Percentiles rank a stretch among this genome's conserved stretches.
These are phyloP conservation scores for Hypoxylon rubiginosum DNA, from an alignment of 2,329 filamentous ascomycete species.

Conservation along the genomic window DNA sequence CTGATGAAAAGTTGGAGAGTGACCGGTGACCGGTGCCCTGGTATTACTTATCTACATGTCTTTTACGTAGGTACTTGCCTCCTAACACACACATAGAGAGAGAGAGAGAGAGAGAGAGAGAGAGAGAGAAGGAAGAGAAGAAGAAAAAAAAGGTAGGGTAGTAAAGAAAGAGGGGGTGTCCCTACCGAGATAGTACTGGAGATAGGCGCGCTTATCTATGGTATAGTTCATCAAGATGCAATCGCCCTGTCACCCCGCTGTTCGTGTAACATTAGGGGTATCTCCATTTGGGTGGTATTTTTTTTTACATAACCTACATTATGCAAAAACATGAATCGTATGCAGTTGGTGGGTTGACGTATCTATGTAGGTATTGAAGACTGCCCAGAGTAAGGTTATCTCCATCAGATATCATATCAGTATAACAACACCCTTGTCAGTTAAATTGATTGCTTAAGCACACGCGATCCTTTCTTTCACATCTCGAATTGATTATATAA, in stretches of 20 bases:
- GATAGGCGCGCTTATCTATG: slow-evolving; percentile 15
- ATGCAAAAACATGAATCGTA: slow-evolving; percentile 22
- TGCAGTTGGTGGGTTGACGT: slow-evolving; percentile 13
- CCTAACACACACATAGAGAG: neutral
- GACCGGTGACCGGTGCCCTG: too few species aligned
- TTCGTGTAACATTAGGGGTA: slow-evolving; percentile 32
- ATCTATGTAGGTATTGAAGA: too few species aligned
- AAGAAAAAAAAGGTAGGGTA: neutral
- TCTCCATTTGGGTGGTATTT: too few species aligned
- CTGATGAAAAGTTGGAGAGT: neutral
- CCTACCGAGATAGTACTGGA: neutral
- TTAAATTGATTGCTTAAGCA: neutral
- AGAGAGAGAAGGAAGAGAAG: neutral
- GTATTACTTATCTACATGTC: too few species aligned
- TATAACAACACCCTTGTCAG: neutral
- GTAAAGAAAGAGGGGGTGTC: neutral
- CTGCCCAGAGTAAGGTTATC: too few species aligned
- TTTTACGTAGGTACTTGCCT: too few species aligned
- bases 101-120: neutral
- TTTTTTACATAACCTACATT: neutral
- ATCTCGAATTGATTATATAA: neutral
- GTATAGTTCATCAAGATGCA: slow-evolving; percentile 24
- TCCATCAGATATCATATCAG: too few species aligned
- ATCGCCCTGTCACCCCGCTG: slow-evolving; percentile 24
- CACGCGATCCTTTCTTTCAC: neutral